These are phyloP conservation scores for Tremella yokohamensis DNA, from an alignment of 768 basidiomycete genomes.

Conservation along the genomic window DNA sequence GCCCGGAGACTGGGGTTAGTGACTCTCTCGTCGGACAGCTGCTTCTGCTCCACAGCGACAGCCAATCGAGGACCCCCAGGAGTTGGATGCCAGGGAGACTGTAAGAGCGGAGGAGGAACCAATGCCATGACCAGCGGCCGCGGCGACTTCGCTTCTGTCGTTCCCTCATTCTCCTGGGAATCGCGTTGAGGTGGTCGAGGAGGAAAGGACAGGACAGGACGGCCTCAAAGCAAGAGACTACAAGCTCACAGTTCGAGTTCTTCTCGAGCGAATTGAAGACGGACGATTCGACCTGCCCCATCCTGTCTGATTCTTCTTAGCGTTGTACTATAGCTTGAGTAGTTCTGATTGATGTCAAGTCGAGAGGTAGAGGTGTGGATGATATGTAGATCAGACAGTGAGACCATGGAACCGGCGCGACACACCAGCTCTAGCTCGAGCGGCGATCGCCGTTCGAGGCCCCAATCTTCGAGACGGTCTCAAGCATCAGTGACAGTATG, in stretches of 20 bases:
- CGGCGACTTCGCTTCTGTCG: no score
- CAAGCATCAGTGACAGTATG: no score
- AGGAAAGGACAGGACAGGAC: neutral
- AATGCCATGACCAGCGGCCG: no score
- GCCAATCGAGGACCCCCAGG: neutral
- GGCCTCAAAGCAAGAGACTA: neutral
- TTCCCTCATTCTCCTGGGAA: no score
- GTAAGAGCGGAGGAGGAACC: neutral
- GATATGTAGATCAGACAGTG: neutral
- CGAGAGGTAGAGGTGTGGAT: neutral
- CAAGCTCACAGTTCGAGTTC: conserved; percentile 86
- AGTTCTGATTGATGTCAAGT: neutral
- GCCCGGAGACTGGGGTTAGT: conserved; percentile 72
- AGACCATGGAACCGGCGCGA: neutral
- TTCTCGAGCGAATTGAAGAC: conserved; percentile 98
- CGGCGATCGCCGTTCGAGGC: neutral
- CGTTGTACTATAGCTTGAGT: neutral
- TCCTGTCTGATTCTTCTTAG: conserved; percentile 25
- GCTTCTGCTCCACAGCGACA: no score
- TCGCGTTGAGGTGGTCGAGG: neutral
- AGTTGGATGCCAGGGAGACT: neutral
- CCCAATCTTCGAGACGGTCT: neutral
- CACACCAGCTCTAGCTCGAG: neutral
- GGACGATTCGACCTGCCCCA: conserved; percentile 63
- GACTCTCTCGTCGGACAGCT: neutral